Evolutionary conservation across 176 grass and related monocot genomes (phyloP).

Genomic region (Sorghum bicolor): Sorghum_bicolor_NCBIv3 NC_012879.2:1248501-1249000

Average conservation of each 20-base stretch:
- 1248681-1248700: conserved; percentile 98
- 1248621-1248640: conserved; percentile 84
- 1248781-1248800: conserved; percentile 59
- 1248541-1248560: neutral
- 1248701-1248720: conserved; percentile 92
- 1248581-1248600: conserved; percentile 85
- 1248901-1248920: conserved; percentile 79
- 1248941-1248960: conserved; percentile 60
- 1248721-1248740: conserved; percentile 84
- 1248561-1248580: conserved; percentile 62
- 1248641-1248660: conserved; percentile 85
- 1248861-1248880: conserved; percentile 99
- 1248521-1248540: no score
- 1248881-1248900: conserved; percentile 76
- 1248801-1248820: conserved; percentile 78
- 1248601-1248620: conserved; percentile 82
- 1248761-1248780: conserved; percentile 36
- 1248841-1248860: conserved; percentile 89
- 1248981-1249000: conserved; percentile 98
- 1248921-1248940: conserved; percentile 95
- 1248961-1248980: conserved; percentile 77
- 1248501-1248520: neutral
- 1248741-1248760: conserved; percentile 63
- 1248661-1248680: conserved; percentile 87
- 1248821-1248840: conserved; percentile 92